Conservation (phyloP, 139 green algal genomes). For the Penium margaritaceum region DNA sequence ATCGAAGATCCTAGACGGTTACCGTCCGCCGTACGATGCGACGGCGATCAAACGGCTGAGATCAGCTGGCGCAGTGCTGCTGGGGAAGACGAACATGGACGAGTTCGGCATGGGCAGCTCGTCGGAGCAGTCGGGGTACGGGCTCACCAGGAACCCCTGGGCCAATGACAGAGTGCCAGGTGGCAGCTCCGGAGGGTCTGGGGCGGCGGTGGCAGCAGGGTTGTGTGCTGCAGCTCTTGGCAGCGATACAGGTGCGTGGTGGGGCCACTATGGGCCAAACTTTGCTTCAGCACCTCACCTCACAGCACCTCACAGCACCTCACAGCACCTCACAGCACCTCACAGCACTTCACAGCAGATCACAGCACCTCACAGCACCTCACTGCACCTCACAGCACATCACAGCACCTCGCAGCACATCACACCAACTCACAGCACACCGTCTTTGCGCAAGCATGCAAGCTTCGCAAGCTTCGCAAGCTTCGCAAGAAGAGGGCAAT, state of each 20-base stretch:
- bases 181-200: conserved; percentile 86
- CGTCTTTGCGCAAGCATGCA: too few species aligned
- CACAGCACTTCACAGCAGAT: too few species aligned
- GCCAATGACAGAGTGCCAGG: conserved; percentile 68
- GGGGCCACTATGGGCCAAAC: too few species aligned
- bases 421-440: too few species aligned
- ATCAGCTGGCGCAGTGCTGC: conserved; percentile 68
- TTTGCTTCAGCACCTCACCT: too few species aligned
- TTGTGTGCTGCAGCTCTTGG: conserved; percentile 71
- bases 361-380: too few species aligned
- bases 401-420: too few species aligned
- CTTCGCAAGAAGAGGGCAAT: too few species aligned
- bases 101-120: conserved; percentile 95
- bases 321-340: too few species aligned
- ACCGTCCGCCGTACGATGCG: conserved; percentile 45
- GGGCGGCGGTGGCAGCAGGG: conserved; percentile 75
- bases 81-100: conserved; percentile 96
- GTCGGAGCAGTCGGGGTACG: conserved; percentile 80
- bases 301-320: too few species aligned
- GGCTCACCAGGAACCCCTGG: conserved; percentile 57
- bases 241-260: conserved; percentile 86
- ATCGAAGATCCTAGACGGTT: conserved; percentile 60
- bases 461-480: too few species aligned
- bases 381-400: too few species aligned
- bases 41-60: conserved; percentile 48